These are phyloP conservation scores for Backusella australiensis DNA, from an alignment of 192 early-diverging fungal genomes.

Conservation along the genomic window DNA sequence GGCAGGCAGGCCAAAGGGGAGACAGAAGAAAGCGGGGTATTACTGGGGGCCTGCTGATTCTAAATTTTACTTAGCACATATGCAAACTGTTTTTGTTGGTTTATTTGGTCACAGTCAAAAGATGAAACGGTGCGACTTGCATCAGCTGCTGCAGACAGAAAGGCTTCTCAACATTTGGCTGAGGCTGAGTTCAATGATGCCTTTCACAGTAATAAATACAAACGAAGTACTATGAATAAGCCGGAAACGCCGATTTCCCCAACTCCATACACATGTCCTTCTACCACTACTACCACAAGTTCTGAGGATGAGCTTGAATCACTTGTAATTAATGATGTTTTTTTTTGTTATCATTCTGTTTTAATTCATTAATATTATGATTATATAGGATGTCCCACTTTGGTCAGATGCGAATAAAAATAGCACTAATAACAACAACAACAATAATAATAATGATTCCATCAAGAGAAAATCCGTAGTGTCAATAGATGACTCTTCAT, in stretches of 20 bases:
- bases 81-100: conserved; percentile 10
- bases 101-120: conserved; percentile 23
- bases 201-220: neutral
- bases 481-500: conserved; percentile 18
- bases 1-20: neutral
- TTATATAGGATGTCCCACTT: conserved; percentile 25
- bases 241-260: neutral
- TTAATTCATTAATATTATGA: neutral
- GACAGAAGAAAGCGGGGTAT: neutral
- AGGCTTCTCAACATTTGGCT: neutral
- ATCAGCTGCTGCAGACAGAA: conserved; percentile 9
- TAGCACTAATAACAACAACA: conserved; percentile 2
- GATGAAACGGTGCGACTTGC: conserved; percentile 23
- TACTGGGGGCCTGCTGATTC: neutral
- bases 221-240: neutral
- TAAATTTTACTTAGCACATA: conserved; percentile 15
- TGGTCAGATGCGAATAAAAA: conserved; percentile 32
- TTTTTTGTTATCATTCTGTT: neutral
- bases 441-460: neutral
- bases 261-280: neutral
- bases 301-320: conserved; percentile 29
- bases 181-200: conserved; percentile 9
- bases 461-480: conserved; percentile 23
- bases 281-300: neutral
- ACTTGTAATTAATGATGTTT: conserved; percentile 13